Evolutionary conservation across 352 stramenopile species (phyloP).

Genomic region (Phytophthora cryptogea): DNA sequence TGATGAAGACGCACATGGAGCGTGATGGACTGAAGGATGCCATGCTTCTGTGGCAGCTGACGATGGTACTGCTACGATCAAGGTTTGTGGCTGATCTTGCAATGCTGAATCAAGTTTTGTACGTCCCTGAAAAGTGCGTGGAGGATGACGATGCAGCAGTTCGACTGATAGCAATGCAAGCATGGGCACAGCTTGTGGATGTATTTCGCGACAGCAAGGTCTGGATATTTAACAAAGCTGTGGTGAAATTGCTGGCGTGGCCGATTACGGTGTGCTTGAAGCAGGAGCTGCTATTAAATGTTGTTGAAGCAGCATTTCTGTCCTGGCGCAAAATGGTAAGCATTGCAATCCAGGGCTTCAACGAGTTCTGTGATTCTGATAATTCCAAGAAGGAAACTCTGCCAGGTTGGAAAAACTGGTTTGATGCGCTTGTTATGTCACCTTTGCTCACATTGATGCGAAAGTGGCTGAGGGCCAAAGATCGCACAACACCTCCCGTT

Average conservation of each 20-base stretch:
- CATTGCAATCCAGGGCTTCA: conserved; percentile 58
- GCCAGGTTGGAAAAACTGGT: conserved; percentile 64
- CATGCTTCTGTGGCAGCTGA: conserved; percentile 60
- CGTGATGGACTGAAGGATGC: conserved; percentile 46
- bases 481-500: neutral
- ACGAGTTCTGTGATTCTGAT: conserved; percentile 34
- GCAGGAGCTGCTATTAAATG: conserved; percentile 50
- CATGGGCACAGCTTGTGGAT: conserved; percentile 49
- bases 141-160: conserved; percentile 48
- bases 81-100: conserved; percentile 44
- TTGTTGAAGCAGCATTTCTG: conserved; percentile 52
- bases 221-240: conserved; percentile 65
- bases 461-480: conserved; percentile 4
- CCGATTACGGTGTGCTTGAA: conserved; percentile 55
- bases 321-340: conserved; percentile 53
- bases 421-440: conserved; percentile 48
- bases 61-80: conserved; percentile 48
- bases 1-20: conserved; percentile 61
- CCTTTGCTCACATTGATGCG: conserved; percentile 30
- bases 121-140: conserved; percentile 61
- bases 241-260: conserved; percentile 52
- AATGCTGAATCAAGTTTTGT: conserved; percentile 57
- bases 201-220: conserved; percentile 51
- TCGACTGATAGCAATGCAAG: conserved; percentile 55
- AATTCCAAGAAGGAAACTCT: conserved; percentile 27